Evolutionary conservation across 208 protist species (phyloP), one percentile per base, ranked within the genome.

Genomic region (Leishmania amazonensis): DNA sequence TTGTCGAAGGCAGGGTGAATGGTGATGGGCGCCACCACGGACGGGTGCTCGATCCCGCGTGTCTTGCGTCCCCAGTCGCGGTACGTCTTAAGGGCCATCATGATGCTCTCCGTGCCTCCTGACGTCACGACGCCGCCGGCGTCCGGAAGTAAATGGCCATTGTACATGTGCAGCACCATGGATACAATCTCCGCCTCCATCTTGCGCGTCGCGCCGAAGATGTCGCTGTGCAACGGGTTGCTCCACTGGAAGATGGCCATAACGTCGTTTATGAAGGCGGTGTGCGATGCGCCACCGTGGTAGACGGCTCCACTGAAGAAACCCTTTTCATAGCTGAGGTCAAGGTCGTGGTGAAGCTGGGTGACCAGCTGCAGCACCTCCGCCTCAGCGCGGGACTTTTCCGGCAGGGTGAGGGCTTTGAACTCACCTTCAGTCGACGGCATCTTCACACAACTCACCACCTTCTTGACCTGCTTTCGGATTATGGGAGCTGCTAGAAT

Each of bases 1-100:
- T 99, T 99, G 85, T 99, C 97, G 86, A 99, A 99, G 4, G 98
- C 99, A 28, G 98, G 95, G 86, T 99, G 99, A 3, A 94, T 97
- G 0, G 98, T 99, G 60, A 98, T 88, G 71, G 97, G 94, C 3
- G 93, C 85, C 40, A 99, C 88, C 38, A 99, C 92, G 62, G 99
- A 98, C 8, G 98, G 98, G 1, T 90, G 53, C 0, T 84, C 84
- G 76, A 99, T 98, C 71, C 96, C 97, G 62, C 90, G 87, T 19
- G 84, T 92, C 42, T 78, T 78, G 65, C 91, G 91, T 28, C 78
- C 93, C 91, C 93, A 97, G 83, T 99, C 98, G 57, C 99, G 93
- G 89, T 99, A 99, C 8, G 98, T 91, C 84, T 99, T 99, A 74
- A 98, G 85, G 40, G 99, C 97, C 97, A 99, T 98, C 79, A 99